Evolutionary conservation across 2,329 filamentous ascomycete species (phyloP), one percentile per base, ranked within the genome.

Genomic region (Beauveria sp.): DNA sequence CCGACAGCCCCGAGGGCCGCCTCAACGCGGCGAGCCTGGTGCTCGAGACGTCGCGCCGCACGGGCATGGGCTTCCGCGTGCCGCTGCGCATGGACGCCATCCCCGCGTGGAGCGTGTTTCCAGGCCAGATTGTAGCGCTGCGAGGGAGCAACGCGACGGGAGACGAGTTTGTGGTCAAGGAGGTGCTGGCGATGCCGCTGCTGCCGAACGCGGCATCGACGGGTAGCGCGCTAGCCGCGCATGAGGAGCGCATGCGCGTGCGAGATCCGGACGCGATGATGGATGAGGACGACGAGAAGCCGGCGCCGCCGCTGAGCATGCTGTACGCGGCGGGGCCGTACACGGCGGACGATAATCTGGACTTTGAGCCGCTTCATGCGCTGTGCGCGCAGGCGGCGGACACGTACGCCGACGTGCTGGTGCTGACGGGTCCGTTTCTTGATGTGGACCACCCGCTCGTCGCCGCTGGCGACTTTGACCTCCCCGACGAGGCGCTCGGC

Each of bases 381-480:
- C 81, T 99, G 18, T 93, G 93, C 71, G 83, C 83, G 66, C 87
- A 88, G 68, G 92, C 93, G 9, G 86, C 86, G 18, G 86, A 91
- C 65, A 84, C 82, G 24, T 87, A 85, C 65, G 89, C 88, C 12
- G 95, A 99, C 72, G 84, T 85, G 3, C 76, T 99, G 31, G 82
- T 98, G 49, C 80, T 99, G 9, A 79, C 84, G 4, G 95, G 95
- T 0, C 95, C 95, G 0, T 97, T 99, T 72, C 81, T 99, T 66
- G 95, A 98, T 72, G 81, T 89, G 42, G 92, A 97, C 68, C 95
- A 99, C 72, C 93, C 95, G 0, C 80, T 96, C 28, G 84, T 99
- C 60, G 90, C 91, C 26, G 83, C 84, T 18, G 88, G 91, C 65
- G 89, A 93, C 75, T 88, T 93, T 71, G 85, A 93, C 69, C 80